These are phyloP conservation scores for Elasticomyces elasticus DNA, from an alignment of 495 filamentous ascomycete genomes.

Conservation along the genomic window DNA sequence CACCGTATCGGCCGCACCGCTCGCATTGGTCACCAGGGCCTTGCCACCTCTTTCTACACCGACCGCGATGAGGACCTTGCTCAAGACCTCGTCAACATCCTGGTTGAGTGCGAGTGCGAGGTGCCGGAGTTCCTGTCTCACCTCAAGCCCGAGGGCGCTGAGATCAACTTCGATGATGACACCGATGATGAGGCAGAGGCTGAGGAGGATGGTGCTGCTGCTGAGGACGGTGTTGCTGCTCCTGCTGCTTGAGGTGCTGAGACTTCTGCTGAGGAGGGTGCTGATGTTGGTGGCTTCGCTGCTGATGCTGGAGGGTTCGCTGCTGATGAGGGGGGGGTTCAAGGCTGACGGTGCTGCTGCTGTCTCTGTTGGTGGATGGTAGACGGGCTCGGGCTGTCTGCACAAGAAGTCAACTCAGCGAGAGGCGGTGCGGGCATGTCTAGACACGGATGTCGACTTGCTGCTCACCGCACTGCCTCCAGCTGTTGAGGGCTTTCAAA, in stretches of 20 bases:
- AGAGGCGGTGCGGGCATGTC: too few species aligned
- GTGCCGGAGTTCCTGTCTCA: slow-evolving; percentile 73
- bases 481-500: not conserved
- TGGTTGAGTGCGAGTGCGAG: slow-evolving; percentile 65
- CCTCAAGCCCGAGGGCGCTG: slow-evolving; percentile 44
- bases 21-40: slow-evolving; percentile 78
- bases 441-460: too few species aligned
- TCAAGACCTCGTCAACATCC: slow-evolving; percentile 57
- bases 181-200: slow-evolving; percentile 17
- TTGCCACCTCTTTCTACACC: slow-evolving; percentile 84
- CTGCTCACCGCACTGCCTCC: not conserved
- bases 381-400: not conserved
- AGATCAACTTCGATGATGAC: slow-evolving; percentile 19
- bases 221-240: not conserved
- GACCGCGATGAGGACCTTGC: slow-evolving; percentile 46
- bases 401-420: not conserved
- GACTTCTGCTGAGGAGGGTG: not conserved
- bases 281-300: not conserved
- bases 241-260: not conserved
- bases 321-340: not conserved
- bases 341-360: not conserved
- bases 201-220: slow-evolving; percentile 3
- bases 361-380: not conserved
- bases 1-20: slow-evolving; percentile 95
- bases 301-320: not conserved